Conservation (phyloP, 2,329 filamentous ascomycete species). For the Pseudogymnoascus sp. region DNA sequence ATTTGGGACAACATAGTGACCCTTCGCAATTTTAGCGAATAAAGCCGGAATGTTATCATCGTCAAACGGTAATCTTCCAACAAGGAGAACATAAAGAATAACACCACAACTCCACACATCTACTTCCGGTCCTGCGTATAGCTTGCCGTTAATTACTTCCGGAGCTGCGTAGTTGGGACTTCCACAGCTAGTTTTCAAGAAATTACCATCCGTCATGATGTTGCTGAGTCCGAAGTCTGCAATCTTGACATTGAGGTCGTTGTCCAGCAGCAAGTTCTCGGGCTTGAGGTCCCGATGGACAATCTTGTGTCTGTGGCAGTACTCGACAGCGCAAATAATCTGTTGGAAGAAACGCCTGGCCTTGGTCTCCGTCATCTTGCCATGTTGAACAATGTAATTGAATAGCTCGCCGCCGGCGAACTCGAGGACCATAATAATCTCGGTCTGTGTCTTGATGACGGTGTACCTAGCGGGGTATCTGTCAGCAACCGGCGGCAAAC, state of each 20-base stretch:
- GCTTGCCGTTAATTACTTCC: constrained; percentile 94
- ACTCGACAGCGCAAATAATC: constrained; percentile 97
- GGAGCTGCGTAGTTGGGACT: constrained; percentile 98
- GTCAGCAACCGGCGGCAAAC: neutral
- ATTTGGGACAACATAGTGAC: constrained; percentile 83
- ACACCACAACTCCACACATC: constrained; percentile 98
- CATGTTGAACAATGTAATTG: constrained; percentile 94
- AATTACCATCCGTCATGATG: constrained; percentile 99
- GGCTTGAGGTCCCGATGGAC: constrained; percentile 96
- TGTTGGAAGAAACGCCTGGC: constrained; percentile 99
- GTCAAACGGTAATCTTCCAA: constrained; percentile 85
- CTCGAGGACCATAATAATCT: constrained; percentile 99
- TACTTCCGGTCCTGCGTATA: constrained; percentile 95
- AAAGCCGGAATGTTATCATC: constrained; percentile 96
- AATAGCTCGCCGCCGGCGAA: constrained; percentile 96
- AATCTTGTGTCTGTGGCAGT: constrained; percentile 98
- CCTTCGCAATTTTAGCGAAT: constrained; percentile 95
- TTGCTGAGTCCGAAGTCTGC: constrained; percentile 98
- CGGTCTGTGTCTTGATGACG: constrained; percentile 86
- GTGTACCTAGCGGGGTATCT: constrained; percentile 58
- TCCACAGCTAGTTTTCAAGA: constrained; percentile 95
- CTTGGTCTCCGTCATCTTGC: constrained; percentile 81
- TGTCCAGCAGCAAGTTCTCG: constrained; percentile 91
- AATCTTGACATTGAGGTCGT: constrained; percentile 97
- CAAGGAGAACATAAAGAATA: constrained; percentile 77